Conservation (phyloP, 2,329 filamentous ascomycete species). For the Phialophora tarda region DNA sequence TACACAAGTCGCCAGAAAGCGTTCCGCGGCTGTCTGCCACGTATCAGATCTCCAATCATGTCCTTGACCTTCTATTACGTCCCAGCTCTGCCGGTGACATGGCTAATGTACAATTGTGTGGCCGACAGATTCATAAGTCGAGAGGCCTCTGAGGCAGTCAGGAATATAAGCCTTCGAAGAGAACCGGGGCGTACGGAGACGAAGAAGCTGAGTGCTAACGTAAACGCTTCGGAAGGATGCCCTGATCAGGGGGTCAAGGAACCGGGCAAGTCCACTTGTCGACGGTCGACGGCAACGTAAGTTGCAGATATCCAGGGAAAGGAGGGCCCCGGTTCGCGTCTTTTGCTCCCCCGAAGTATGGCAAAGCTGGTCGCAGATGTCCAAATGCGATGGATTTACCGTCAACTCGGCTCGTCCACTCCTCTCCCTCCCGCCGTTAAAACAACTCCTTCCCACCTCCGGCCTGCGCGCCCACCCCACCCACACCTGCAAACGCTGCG, state of each 20-base stretch:
- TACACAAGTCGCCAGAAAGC: not conserved
- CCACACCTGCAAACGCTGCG: constrained; percentile 2
- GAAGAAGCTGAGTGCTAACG: not conserved
- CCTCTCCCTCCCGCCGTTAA: constrained; percentile 2
- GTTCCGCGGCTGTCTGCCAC: not conserved
- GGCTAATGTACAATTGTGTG: not conserved
- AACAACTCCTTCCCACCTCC: constrained; percentile 33
- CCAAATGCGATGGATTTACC: not conserved
- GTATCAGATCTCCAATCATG: not conserved
- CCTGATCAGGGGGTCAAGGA: not conserved
- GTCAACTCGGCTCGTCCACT: not conserved
- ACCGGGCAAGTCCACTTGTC: not conserved
- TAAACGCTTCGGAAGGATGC: not conserved
- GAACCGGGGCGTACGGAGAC: not conserved
- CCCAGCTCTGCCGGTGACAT: not conserved
- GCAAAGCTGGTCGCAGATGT: not conserved
- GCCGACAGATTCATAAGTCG: not conserved
- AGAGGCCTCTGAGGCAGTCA: not conserved
- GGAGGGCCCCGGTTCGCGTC: no score
- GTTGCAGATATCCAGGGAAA: not conserved
- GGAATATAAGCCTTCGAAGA: not conserved
- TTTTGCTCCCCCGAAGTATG: not conserved
- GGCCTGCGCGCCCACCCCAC: not conserved
- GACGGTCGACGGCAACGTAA: not conserved
- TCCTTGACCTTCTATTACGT: not conserved